These are phyloP conservation scores for Trichoderma guizhouense DNA, from an alignment of 2,329 filamentous ascomycete genomes.

Conservation along the genomic window DNA sequence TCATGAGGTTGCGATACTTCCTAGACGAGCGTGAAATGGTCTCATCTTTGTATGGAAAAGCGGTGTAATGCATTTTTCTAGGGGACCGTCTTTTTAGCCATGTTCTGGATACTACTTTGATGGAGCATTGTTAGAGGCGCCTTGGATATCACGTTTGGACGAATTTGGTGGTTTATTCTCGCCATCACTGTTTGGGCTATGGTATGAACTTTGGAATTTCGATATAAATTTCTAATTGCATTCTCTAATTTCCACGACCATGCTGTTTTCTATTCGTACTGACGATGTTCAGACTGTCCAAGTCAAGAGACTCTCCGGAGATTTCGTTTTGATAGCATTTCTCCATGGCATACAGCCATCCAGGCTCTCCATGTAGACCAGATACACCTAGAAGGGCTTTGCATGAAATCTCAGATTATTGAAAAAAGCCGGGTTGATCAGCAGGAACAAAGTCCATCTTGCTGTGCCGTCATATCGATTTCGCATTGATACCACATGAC, in stretches of 20 bases:
- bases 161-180: not conserved
- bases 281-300: not conserved
- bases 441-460: not conserved
- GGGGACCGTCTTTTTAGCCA: not conserved
- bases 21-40: not conserved
- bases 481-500: not conserved
- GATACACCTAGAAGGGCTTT: not conserved
- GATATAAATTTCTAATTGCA: not conserved
- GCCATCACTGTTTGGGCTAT: not conserved
- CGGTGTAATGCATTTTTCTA: not conserved
- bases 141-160: not conserved
- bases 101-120: not conserved
- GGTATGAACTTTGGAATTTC: not conserved
- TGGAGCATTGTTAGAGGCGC: not conserved
- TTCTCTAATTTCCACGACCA: not conserved
- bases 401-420: not conserved
- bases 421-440: not conserved
- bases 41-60: not conserved
- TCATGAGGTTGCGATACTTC: conserved; percentile 16
- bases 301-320: not conserved
- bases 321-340: not conserved
- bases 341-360: not conserved
- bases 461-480: not conserved
- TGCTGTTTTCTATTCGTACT: not conserved
- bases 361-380: not conserved